Percentiles rank a stretch among this genome's conserved stretches.
phyloP scores from a whole-genome alignment of 805 yeast genomes.

The Metschnikowia noctiluminum region DNA sequence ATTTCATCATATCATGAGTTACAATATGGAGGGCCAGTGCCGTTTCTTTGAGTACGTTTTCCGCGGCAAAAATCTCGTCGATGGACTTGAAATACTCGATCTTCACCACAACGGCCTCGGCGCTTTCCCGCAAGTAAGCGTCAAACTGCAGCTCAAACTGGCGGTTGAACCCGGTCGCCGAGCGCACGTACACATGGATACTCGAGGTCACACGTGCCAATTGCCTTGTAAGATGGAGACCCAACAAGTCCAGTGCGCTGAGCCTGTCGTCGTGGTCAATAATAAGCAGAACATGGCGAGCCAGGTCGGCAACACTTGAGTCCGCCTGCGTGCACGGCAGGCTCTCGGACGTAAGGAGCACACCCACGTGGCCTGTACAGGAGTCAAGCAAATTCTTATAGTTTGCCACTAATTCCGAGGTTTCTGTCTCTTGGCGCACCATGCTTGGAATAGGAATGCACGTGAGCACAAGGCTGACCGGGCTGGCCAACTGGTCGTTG shows the following conservation, averaged over 20 bases:
- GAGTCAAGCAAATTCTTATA: constrained; percentile 26
- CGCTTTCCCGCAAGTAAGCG: constrained; percentile 7
- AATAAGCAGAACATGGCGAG: constrained; percentile 23
- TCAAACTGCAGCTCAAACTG: constrained; percentile 18
- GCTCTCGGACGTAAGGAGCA: constrained; percentile 20
- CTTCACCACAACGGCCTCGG: constrained; percentile 1
- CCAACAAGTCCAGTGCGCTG: constrained; percentile 33
- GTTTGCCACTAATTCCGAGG: constrained; percentile 15
- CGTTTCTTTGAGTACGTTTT: not conserved
- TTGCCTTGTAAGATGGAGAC: constrained; percentile 26
- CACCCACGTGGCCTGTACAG: constrained; percentile 31
- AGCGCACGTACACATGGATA: constrained; percentile 13
- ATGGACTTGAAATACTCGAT: constrained; percentile 10
- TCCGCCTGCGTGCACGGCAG: not conserved
- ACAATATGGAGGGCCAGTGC: constrained; percentile 5
- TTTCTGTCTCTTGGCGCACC: constrained; percentile 14
- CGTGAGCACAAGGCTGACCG: constrained; percentile 27
- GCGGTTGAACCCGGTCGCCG: constrained; percentile 10
- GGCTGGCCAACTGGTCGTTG: constrained; percentile 29
- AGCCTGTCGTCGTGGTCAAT: constrained; percentile 31
- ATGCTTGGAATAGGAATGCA: constrained; percentile 16
- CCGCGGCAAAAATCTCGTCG: constrained; percentile 5
- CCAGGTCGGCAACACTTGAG: not conserved
- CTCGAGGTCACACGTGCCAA: constrained; percentile 12
- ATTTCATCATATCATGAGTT: constrained; percentile 14